Conservation (phyloP, 768 basidiomycete genomes). For the Rhodocollybia butyracea region DNA sequence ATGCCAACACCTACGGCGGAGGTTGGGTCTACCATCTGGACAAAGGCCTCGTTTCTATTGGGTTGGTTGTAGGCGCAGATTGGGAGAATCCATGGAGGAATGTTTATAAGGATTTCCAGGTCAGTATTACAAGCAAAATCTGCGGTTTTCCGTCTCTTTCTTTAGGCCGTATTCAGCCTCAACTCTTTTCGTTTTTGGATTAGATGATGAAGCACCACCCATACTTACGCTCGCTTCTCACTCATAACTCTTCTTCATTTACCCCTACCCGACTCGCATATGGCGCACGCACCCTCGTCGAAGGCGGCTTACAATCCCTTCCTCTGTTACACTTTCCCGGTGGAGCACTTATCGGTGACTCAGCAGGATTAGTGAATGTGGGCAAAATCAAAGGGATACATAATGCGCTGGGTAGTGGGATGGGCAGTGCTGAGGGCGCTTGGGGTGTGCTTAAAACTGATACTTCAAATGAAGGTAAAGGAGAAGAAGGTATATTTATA, state of each 20-base stretch:
- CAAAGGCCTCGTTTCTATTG: constrained; percentile 83
- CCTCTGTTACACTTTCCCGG: constrained; percentile 87
- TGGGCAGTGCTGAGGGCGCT: constrained; percentile 91
- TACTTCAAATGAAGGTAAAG: neutral
- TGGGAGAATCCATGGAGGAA: constrained; percentile 92
- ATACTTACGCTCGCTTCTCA: constrained; percentile 78
- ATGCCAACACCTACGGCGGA: constrained; percentile 83
- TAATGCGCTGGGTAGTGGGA: constrained; percentile 98
- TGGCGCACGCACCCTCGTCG: constrained; percentile 85
- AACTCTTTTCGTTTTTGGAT: neutral
- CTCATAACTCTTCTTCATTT: constrained; percentile 44
- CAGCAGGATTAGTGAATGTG: constrained; percentile 94
- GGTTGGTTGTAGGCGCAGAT: constrained; percentile 91
- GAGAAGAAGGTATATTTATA: neutral
- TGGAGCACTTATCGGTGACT: constrained; percentile 91
- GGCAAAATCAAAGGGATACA: constrained; percentile 99
- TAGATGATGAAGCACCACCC: constrained; percentile 94
- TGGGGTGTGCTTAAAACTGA: constrained; percentile 50
- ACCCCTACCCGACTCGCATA: constrained; percentile 72
- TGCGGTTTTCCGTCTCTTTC: neutral
- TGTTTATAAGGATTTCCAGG: constrained; percentile 93
- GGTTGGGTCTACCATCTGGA: constrained; percentile 97
- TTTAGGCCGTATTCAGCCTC: neutral
- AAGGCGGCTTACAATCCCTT: constrained; percentile 91
- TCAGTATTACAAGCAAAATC: too few species aligned